A percentile compares a stretch with the other conserved stretches of the same genome.
Conservation (phyloP, 1,284 basidiomycete species). For the Ganoderma lucidum region DNA sequence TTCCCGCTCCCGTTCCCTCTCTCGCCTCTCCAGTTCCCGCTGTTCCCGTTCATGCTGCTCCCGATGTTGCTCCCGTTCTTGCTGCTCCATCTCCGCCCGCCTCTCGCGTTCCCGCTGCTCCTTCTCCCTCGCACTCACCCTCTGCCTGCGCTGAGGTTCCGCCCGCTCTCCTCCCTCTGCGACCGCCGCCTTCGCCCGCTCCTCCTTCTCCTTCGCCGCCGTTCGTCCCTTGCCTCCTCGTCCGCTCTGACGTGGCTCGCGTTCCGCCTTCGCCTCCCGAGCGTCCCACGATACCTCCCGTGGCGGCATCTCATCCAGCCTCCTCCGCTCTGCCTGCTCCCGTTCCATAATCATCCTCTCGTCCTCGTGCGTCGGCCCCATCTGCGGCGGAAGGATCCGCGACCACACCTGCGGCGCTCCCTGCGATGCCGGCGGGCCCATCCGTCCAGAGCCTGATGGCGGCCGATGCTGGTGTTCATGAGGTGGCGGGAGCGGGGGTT, state of each 20-base stretch:
- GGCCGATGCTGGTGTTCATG: slow-evolving; percentile 15
- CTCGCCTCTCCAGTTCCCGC: slow-evolving; percentile 28
- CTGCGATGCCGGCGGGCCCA: slow-evolving; percentile 25
- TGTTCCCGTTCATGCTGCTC: slow-evolving; percentile 19
- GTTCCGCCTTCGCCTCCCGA: slow-evolving; percentile 24
- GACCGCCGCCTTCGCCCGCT: slow-evolving; percentile 24
- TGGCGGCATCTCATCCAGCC: slow-evolving; percentile 19
- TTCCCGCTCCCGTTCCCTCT: slow-evolving; percentile 7
- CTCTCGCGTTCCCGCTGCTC: slow-evolving; percentile 32
- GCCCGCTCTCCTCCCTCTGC: not conserved
- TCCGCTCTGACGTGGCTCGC: slow-evolving; percentile 9
- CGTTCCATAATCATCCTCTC: slow-evolving; percentile 24
- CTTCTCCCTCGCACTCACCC: slow-evolving; percentile 27
- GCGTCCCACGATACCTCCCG: slow-evolving; percentile 24
- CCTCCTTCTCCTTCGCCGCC: slow-evolving; percentile 30
- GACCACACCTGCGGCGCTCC: slow-evolving; percentile 28
- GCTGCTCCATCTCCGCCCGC: slow-evolving; percentile 21
- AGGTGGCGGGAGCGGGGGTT: slow-evolving; percentile 11
- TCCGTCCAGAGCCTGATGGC: slow-evolving; percentile 9
- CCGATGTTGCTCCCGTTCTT: slow-evolving; percentile 13
- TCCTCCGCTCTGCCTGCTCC: slow-evolving; percentile 15
- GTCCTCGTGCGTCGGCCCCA: slow-evolving; percentile 21
- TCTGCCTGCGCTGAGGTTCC: slow-evolving; percentile 15
- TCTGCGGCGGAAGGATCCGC: slow-evolving; percentile 29
- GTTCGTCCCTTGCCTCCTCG: slow-evolving; percentile 20